phyloP scores from a whole-genome alignment of 2,329 filamentous ascomycete genomes.

The Fusarium sp. region DNA sequence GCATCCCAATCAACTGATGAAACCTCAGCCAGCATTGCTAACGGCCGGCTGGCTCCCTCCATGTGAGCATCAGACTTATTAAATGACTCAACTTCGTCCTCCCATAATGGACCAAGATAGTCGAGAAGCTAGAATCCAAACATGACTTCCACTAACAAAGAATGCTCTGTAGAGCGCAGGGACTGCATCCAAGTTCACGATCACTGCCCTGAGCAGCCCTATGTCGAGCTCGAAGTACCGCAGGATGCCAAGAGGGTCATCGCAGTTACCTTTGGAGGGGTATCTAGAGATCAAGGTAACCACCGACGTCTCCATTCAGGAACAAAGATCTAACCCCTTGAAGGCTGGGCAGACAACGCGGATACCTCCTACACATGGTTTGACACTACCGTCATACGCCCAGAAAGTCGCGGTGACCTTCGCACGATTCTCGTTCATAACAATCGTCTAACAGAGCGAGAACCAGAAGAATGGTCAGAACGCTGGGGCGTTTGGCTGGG shows the following conservation, averaged over 20 bases:
- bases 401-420: conserved; percentile 30
- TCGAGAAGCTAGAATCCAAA: too few species aligned
- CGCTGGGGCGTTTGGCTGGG: conserved; percentile 14
- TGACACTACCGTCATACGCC: conserved; percentile 25
- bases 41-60: neutral
- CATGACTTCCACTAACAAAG: conserved; percentile 11
- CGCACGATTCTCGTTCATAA: conserved; percentile 20
- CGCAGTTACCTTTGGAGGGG: conserved; percentile 19
- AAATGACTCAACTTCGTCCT: neutral
- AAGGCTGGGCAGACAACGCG: conserved; percentile 33
- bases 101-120: rapidly evolving
- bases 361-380: conserved; percentile 35
- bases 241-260: conserved; percentile 23
- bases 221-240: conserved; percentile 28
- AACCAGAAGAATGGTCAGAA: conserved; percentile 3
- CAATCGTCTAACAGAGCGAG: conserved; percentile 20
- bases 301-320: too few species aligned
- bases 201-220: conserved; percentile 27
- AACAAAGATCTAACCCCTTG: too few species aligned
- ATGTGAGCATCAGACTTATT: neutral
- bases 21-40: neutral
- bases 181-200: conserved; percentile 31
- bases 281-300: conserved; percentile 32
- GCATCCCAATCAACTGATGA: neutral
- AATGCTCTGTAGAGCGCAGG: conserved; percentile 12